Evolutionary conservation across 176 grass and related monocot genomes (phyloP), one percentile per base, ranked within the genome.

Genomic region (Pontederia paniculata): DNA sequence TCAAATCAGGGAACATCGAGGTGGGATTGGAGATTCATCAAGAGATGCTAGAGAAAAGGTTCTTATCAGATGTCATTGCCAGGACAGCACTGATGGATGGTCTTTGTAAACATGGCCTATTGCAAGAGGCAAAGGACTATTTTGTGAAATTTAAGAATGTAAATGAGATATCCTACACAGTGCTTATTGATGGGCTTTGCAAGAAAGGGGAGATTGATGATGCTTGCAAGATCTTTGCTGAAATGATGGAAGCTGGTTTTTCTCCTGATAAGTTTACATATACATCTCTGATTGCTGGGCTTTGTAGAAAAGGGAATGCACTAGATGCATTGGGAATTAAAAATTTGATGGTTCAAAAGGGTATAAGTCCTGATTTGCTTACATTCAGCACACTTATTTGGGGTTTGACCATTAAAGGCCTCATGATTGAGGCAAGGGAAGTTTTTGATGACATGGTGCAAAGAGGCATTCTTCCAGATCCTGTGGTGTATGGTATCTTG

Each of bases 371-470:
- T 42, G 63, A 66, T 42, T 15, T 66, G 23, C 63, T 52, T 66
- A 66, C 48, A 41, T 52, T 52, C 23, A 66, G 9, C 63, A 41
- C 48, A 42, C 48, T 66, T 41, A 43, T 15, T 16, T 66, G 63
- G 48, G 48, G 63, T 66, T 52, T 53, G 48, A 23, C 48, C 8
- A 52, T 10, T 66, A 66, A 43, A 52, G 63, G 63, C 23, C 23
- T 66, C 41, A 53, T 66, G 63, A 66, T 66, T 21, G 63, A 66
- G 48, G 63, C 63, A 53, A 66, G 41, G 48, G 48, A 66, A 47
- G 63, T 66, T 66, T 66, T 66, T 66, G 63, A 66, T 66, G 63
- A 66, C n/a, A 66, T 66, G 63, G 20, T 66, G 14, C 48, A 53
- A n/a, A 66, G 25, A 15, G 47, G 47, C 4, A 51, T 66, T 66